Evolutionary conservation across 2,329 filamentous ascomycete genomes (phyloP).

Genomic region (Lachnellula subtilissima): DNA sequence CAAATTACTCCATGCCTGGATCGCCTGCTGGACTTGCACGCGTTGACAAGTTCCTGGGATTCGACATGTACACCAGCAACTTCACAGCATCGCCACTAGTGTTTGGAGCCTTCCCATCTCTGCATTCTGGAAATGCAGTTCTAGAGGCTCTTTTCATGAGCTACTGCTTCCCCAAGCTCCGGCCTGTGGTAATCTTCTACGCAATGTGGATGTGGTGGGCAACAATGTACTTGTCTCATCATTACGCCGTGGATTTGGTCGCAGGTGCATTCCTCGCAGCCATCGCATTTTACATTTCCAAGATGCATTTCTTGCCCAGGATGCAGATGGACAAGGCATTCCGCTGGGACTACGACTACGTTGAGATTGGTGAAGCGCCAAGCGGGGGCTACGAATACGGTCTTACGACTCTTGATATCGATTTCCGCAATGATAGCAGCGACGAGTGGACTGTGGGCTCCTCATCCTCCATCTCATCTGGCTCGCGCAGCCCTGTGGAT

Average conservation of each 20-base stretch:
- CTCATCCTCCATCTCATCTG: slow-evolving; percentile 50
- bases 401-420: slow-evolving; percentile 25
- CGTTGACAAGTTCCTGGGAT: slow-evolving; percentile 82
- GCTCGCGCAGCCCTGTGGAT: slow-evolving; percentile 40
- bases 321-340: slow-evolving; percentile 79
- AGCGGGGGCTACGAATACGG: slow-evolving; percentile 51
- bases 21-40: slow-evolving; percentile 85
- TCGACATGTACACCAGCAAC: slow-evolving; percentile 88
- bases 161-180: slow-evolving; percentile 80
- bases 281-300: slow-evolving; percentile 75
- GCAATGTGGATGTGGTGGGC: slow-evolving; percentile 96
- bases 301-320: slow-evolving; percentile 74
- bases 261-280: slow-evolving; percentile 76
- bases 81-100: slow-evolving; percentile 89
- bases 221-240: slow-evolving; percentile 96
- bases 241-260: slow-evolving; percentile 92
- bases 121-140: slow-evolving; percentile 86
- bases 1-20: slow-evolving; percentile 86
- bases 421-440: slow-evolving; percentile 48
- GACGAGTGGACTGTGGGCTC: slow-evolving; percentile 91
- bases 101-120: slow-evolving; percentile 90
- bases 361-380: slow-evolving; percentile 70
- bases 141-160: slow-evolving; percentile 90
- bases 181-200: slow-evolving; percentile 76
- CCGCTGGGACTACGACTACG: slow-evolving; percentile 93